A percentile compares a stretch with the other conserved stretches of the same genome.
phyloP scores from a whole-genome alignment of 139 green algal species.

The Pycnococcus provasolii region DNA sequence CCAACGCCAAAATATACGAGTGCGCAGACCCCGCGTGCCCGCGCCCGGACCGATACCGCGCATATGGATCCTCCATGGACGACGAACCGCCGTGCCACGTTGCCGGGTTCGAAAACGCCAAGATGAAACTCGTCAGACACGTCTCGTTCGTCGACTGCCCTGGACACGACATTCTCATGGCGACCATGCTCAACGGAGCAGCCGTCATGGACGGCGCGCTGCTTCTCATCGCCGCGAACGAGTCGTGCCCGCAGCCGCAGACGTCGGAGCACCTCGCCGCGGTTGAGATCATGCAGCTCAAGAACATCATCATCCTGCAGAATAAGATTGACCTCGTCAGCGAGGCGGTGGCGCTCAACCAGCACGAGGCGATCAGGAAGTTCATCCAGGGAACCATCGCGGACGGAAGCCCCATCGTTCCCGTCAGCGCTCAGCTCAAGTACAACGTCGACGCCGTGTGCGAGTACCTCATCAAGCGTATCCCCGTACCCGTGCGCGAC shows the following conservation, averaged over 20 bases:
- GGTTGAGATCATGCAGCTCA: conserved; percentile 96
- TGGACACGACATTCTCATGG: conserved; percentile 99
- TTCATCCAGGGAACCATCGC: conserved; percentile 96
- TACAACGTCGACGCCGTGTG: conserved; percentile 99
- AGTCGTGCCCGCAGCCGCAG: conserved; percentile 96
- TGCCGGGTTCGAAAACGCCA: conserved; percentile 56
- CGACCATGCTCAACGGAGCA: conserved; percentile 99
- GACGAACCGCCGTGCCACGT: conserved; percentile 65
- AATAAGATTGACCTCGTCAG: conserved; percentile 91
- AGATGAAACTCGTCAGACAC: conserved; percentile 89
- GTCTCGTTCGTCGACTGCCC: conserved; percentile 99
- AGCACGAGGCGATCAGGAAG: conserved; percentile 86
- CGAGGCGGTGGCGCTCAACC: conserved; percentile 73
- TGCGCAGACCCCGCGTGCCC: conserved; percentile 69
- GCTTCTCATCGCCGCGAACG: conserved; percentile 96
- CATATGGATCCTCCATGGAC: conserved; percentile 83
- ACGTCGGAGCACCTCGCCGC: conserved; percentile 92
- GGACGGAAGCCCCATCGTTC: conserved; percentile 88
- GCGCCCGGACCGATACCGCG: conserved; percentile 55
- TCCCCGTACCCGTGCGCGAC: conserved; percentile 61
- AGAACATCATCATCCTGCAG: conserved; percentile 90
- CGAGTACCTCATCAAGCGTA: conserved; percentile 92
- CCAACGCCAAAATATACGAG: conserved; percentile 98
- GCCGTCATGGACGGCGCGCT: conserved; percentile 98
- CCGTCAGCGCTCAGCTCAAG: conserved; percentile 96